Evolutionary conservation across 129 eudicot genomes (phyloP), one percentile per base, ranked within the genome.

Genomic region (Lonicera japonica): DNA sequence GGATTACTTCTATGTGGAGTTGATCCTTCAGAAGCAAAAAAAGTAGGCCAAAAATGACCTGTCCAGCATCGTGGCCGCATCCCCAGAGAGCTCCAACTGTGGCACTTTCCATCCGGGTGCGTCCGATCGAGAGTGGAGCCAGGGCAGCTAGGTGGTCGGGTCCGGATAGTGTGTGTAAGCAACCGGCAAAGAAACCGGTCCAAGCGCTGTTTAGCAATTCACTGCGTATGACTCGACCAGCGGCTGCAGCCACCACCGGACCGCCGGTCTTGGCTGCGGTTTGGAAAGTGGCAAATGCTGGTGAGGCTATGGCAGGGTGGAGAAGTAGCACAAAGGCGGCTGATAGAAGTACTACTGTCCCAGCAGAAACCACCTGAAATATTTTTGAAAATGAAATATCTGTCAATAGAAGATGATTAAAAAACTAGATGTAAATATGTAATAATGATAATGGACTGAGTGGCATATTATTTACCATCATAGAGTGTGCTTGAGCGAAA

Each of bases 61-160:
- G 99, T 21, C 99, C 99, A 0, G 95, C 96, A 62, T 94, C 96
- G 15, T 94, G 99, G 17, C 99, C 99, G 59, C 99, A 94, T 0
- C 96, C 99, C 99, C 99, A 94, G 8, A 94, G 95, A 53, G 99
- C 99, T 15, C 99, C 96, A 11, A 94, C 96, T 0, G 77, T 83
- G 4, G 95, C 96, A 69, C 96, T 88, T 36, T 94, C 99, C 72
- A 94, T 76, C n/a, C 77, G 70, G 16, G 95, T 70, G 40, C 99
- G 89, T 39, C 99, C 99, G 1, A 94, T 88, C 11, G 99, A 88
- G 43, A 94, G 92, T 13, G 99, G 96, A 67, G 99, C 96, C 63
- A 94, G 58, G 38, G 99, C 99, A 34, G 99, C 99, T 8, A 94
- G 87, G 79, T 94, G 99, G 64, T 94, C 99, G 0, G 99, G 99